Evolutionary conservation across 2,329 filamentous ascomycete genomes (phyloP).

Genomic region (Beauveria rudraprayagi): DNA sequence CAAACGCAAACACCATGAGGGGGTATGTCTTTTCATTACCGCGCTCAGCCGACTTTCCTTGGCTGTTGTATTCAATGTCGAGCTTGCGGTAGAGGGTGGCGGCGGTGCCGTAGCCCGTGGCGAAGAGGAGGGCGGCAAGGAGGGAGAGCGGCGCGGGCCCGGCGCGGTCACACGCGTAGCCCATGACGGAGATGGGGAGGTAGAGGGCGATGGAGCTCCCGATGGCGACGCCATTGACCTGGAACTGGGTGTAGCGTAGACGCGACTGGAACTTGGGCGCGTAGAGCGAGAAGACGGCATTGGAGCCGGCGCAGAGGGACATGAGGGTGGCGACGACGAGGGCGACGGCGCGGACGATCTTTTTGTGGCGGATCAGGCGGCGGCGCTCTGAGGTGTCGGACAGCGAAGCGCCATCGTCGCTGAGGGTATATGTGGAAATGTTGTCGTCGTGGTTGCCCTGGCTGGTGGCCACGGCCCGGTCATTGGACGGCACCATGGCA

Average conservation of each 20-base stretch:
- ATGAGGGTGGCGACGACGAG: conserved; percentile 48
- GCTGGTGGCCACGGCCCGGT: not conserved
- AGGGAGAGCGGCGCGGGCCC: conserved; percentile 72
- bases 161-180: conserved; percentile 84
- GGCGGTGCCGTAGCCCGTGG: conserved; percentile 72
- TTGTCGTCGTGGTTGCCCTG: conserved; percentile 7
- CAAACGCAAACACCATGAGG: conserved; percentile 79
- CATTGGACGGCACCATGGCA: conserved; percentile 2
- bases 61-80: conserved; percentile 37
- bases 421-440: conserved; percentile 9
- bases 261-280: conserved; percentile 81
- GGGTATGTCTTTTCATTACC: conserved; percentile 59
- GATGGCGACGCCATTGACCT: conserved; percentile 86
- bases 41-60: conserved; percentile 29
- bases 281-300: conserved; percentile 91
- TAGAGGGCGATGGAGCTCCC: conserved; percentile 84
- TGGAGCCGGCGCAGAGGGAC: conserved; percentile 76
- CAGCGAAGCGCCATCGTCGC: conserved; percentile 1
- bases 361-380: conserved; percentile 21
- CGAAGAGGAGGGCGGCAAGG: conserved; percentile 65
- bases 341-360: conserved; percentile 35
- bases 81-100: conserved; percentile 61
- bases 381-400: conserved; percentile 14
- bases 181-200: conserved; percentile 80
- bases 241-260: conserved; percentile 80